A percentile compares a stretch with the other conserved stretches of the same genome.
phyloP scores from a whole-genome alignment of 1,284 basidiomycete genomes.

The Stereum hirsutum region DNA sequence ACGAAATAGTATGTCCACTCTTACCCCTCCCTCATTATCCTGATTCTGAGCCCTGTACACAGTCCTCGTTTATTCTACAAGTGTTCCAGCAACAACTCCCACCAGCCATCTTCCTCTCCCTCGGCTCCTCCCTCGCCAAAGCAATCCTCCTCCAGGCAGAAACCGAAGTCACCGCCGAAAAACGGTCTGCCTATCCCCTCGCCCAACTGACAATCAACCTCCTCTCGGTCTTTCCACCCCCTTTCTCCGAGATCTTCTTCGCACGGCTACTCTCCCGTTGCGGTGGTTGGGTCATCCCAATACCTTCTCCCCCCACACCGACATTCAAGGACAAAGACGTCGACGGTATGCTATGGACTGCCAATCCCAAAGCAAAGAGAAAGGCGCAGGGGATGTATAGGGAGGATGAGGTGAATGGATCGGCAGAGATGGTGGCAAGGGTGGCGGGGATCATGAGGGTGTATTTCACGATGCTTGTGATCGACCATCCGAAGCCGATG shows the following conservation, averaged over 20 bases:
- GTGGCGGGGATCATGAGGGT: slow-evolving; percentile 80
- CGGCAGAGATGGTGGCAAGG: slow-evolving; percentile 64
- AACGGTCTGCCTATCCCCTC: slow-evolving; percentile 77
- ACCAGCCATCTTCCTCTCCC: slow-evolving; percentile 57
- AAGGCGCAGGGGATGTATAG: slow-evolving; percentile 65
- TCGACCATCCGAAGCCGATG: slow-evolving; percentile 25
- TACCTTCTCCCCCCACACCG: slow-evolving; percentile 35
- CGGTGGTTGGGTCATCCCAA: slow-evolving; percentile 64
- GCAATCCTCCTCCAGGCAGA: slow-evolving; percentile 89
- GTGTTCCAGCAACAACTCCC: slow-evolving; percentile 34
- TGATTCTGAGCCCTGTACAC: too few species aligned
- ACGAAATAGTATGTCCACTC: slow-evolving; percentile 52
- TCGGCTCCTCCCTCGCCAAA: slow-evolving; percentile 84
- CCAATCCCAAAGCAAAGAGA: slow-evolving; percentile 43
- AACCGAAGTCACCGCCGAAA: slow-evolving; percentile 87
- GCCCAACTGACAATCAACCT: slow-evolving; percentile 71
- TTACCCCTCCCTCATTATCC: slow-evolving; percentile 5
- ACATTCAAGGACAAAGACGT: too few species aligned
- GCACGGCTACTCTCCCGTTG: slow-evolving; percentile 77
- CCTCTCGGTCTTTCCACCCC: slow-evolving; percentile 46
- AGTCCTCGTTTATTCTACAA: slow-evolving; percentile 60
- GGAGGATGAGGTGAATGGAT: slow-evolving; percentile 47
- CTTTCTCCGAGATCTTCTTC: slow-evolving; percentile 72
- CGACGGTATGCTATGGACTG: slow-evolving; percentile 38
- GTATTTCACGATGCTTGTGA: slow-evolving; percentile 73